Percentiles rank a stretch among this genome's conserved stretches.
Evolutionary conservation across 768 basidiomycete genomes (phyloP).

Genomic region (Nevesoporus exiguus): DNA sequence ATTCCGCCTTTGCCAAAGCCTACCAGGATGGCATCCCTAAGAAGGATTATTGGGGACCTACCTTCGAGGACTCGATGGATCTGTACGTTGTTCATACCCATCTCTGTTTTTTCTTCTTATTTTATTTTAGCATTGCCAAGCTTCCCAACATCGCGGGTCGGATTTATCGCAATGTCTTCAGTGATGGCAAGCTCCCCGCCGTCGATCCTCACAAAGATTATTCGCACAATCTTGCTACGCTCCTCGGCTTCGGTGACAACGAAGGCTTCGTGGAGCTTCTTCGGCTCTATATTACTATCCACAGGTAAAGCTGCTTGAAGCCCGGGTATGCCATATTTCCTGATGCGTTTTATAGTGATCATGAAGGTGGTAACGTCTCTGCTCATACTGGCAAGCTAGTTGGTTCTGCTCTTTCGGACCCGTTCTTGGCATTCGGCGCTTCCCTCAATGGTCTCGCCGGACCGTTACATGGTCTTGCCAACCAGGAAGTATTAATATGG

Average conservation of each 20-base stretch:
- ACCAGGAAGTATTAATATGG: constrained; percentile 97
- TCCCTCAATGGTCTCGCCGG: constrained; percentile 96
- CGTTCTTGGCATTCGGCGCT: constrained; percentile 92
- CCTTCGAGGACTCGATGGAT: constrained; percentile 88
- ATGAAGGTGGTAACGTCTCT: constrained; percentile 98
- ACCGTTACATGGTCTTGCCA: constrained; percentile 93
- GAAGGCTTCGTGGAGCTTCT: constrained; percentile 89
- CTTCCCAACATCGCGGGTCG: constrained; percentile 95
- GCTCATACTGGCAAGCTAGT: constrained; percentile 92
- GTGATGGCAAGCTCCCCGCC: constrained; percentile 80
- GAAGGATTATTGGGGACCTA: constrained; percentile 96
- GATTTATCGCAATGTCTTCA: constrained; percentile 86
- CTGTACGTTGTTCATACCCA: constrained; percentile 43
- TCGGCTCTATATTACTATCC: constrained; percentile 95
- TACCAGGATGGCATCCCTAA: constrained; percentile 91
- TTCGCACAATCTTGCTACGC: constrained; percentile 81
- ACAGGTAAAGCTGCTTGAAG: constrained; percentile 50
- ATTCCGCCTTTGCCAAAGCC: constrained; percentile 94
- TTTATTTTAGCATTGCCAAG: constrained; percentile 75
- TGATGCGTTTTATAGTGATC: constrained; percentile 54
- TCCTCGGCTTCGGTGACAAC: constrained; percentile 91
- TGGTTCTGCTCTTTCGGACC: constrained; percentile 94
- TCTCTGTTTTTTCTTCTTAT: constrained; percentile 1
- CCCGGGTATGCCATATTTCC: not conserved
- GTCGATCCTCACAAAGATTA: constrained; percentile 86